Base-by-base conservation (phyloP, 2,329 filamentous ascomycete genomes). In the Botrytis sinoallii region DNA sequence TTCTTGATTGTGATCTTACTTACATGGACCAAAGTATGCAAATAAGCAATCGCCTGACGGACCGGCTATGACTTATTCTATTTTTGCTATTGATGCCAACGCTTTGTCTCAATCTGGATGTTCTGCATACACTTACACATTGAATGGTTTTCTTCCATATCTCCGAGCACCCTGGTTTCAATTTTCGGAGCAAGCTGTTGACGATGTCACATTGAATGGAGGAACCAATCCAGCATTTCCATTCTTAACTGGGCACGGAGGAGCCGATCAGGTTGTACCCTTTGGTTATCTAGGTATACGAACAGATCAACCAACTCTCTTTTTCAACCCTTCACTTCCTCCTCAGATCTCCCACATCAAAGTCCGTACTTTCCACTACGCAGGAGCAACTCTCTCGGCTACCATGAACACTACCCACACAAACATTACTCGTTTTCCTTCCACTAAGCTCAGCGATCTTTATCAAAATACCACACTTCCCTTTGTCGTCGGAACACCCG, bases 11-110 rank as follows among this genome's bases (percentile, higher is more conserved):
- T 3, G 32, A 20, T 29, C 10, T 35, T 8, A 75, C 72, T 76
- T 73, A 80, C 48, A 55, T 57, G 52, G n/a, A 44, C 18, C 25
- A 7, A 40, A 86, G 84, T 92, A 93, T 78, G 90, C 91, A 7
- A 88, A 88, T 63, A 90, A 89, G 72, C 91, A 93, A 81, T 91
- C 90, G 1, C 83, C 87, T 1, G 86, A 92, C 76, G 91, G 91
- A 0, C 91, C 91, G 1, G 91, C 88, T 4, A 93, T 93, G 91
- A 93, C 91, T 2, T 93, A 91, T 81, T 89, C 89, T 16, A 88
- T 91, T 16, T 92, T 92, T 81, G 88, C 88, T 65, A 88, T 92
- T 66, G 88, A 90, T 44, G 90, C 91, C 22, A 91, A 90, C 73
- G 85, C 88, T 66, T 84, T 92, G 18, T 90, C 89, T 1, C 88